phyloP scores from a whole-genome alignment of 2,329 filamentous ascomycete genomes.

The Colletotrichum cereale region DNA sequence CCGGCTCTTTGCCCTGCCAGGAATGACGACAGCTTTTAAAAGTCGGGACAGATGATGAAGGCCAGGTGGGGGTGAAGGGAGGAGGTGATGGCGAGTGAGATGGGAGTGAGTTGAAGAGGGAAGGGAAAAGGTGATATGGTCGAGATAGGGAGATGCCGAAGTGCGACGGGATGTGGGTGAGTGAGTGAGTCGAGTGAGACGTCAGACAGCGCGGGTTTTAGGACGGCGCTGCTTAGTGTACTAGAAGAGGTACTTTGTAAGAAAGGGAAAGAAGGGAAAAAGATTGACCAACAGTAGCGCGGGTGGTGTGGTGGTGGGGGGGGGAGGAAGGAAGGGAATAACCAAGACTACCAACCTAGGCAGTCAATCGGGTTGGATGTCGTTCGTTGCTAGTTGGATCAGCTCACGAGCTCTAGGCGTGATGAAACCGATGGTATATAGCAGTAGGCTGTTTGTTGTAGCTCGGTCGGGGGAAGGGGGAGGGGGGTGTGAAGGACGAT shows the following conservation, averaged over 20 bases:
- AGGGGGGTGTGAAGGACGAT: background rate
- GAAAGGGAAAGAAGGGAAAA: background rate
- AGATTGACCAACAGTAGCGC: background rate
- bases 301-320: background rate
- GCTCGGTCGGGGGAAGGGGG: background rate
- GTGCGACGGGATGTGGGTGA: conserved; percentile 11
- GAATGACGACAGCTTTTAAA: background rate
- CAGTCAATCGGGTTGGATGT: background rate
- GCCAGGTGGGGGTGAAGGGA: background rate
- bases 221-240: background rate
- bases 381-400: background rate
- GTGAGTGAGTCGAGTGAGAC: background rate
- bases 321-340: background rate
- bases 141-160: background rate
- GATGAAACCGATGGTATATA: background rate
- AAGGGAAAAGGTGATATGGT: background rate
- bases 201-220: conserved; percentile 6
- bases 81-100: background rate
- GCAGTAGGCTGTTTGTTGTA: background rate
- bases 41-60: background rate
- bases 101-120: background rate
- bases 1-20: background rate
- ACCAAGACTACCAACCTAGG: background rate
- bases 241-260: background rate
- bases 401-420: background rate